Conservation (phyloP, 768 basidiomycete genomes). For the Leccinum broughii region DNA sequence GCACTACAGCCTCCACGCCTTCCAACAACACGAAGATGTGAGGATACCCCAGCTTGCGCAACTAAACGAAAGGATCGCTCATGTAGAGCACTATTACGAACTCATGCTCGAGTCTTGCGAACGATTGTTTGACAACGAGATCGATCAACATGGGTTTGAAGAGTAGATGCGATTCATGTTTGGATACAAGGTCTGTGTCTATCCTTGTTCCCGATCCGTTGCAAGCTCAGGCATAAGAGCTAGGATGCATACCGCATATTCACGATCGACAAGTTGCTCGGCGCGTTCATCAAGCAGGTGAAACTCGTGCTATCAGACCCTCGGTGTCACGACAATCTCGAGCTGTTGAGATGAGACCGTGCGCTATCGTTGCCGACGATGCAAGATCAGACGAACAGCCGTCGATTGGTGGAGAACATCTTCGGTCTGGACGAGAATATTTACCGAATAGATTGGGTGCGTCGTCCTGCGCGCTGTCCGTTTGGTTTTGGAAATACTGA, state of each 20-base stretch:
- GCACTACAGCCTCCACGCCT: conserved; percentile 1
- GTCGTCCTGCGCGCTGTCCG: conserved; percentile 16
- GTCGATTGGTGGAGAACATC: conserved; percentile 67
- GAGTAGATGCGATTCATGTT: conserved; percentile 89
- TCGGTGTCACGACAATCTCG: conserved; percentile 71
- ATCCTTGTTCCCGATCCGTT: not conserved
- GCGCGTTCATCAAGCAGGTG: conserved; percentile 87
- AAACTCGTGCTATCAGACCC: conserved; percentile 68
- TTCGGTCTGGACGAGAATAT: conserved; percentile 76
- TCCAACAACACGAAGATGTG: conserved; percentile 32
- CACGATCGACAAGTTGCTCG: conserved; percentile 91
- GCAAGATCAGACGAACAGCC: conserved; percentile 70
- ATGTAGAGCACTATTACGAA: conserved; percentile 63
- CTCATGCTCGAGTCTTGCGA: conserved; percentile 77
- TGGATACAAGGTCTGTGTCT: conserved; percentile 62
- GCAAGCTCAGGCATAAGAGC: not conserved
- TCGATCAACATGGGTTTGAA: conserved; percentile 86
- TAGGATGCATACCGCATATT: conserved; percentile 87
- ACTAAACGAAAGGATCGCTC: too few species aligned
- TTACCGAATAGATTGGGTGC: conserved; percentile 80
- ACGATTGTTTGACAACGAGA: conserved; percentile 86
- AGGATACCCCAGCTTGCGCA: conserved; percentile 5
- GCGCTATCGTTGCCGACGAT: conserved; percentile 56
- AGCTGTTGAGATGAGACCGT: conserved; percentile 70
- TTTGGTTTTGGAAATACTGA: not conserved